Base-by-base conservation (phyloP, 306 rosid genomes). In the Oemleria cerasiformis region DNA sequence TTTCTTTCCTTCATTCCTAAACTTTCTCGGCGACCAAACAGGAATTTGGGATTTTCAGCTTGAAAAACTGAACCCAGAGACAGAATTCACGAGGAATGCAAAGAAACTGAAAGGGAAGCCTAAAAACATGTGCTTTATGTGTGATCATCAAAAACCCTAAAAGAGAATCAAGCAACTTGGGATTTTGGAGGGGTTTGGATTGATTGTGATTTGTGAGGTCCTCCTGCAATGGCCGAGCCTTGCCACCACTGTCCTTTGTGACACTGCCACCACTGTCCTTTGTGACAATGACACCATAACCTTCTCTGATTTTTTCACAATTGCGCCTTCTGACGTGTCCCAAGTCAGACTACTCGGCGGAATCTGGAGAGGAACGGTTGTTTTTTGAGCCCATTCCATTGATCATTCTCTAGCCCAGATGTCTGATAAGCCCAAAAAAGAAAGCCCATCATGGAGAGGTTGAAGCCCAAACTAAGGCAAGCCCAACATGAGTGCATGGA, bases 21-120 rank as follows among this genome's bases (percentile, higher is more conserved):
- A 67, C 40, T 57, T 77, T 72, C 76, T 79, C 75, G 50, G 73
- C 74, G 73, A 54, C 77, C 77, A 84, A 82, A 82, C 78, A 74
- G 57, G 65, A 47, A 19, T 41, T 40, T 54, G 53, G 63, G 71
- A 68, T 45, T 53, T 23, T 38, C 63, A 34, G 43, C 17, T 23
- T 5, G 74, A 67, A 68, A n/a, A n/a, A 14, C 47, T 6, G 51
- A 49, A 25, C 36, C 21, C 12, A 47, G 11, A 45, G 10, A 7
- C 12, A 43, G 47, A 34, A 10, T 21, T 25, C 42, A 19, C 11
- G 17, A 20, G 39, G 62, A 57, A 57, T 25, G 49, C 25, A 40
- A 23, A 16, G 30, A 42, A 17, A 38, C 14, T 57, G 39, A 57
- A 11, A 3, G 50, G 10, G 50, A 13, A 50, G 9, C 54, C 55